Base-by-base conservation (phyloP, 2,329 filamentous ascomycete genomes). In the Calycina marina region DNA sequence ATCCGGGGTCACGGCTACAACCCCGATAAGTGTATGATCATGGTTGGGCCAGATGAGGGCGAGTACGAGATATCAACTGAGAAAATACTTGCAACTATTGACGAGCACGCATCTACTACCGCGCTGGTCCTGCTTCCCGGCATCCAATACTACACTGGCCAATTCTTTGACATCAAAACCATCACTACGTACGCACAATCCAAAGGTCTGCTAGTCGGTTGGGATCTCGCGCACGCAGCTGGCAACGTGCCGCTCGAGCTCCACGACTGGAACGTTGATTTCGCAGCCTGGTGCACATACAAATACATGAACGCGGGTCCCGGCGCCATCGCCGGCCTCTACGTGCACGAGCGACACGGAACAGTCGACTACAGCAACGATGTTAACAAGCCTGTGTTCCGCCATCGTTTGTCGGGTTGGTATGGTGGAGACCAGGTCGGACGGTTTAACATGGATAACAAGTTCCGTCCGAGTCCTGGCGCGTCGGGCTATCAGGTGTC, bases 401-500 rank as follows among this genome's bases (percentile, higher is more conserved):
- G 44, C 4, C 70, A 71, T 28, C 65, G 79, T 9, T 56, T 86
- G 6, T 67, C 72, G 11, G 81, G 81, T 8, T 88, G 81, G 81
- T 88, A 80, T 78, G 80, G 80, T 17, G 77, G 73, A 37, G 71
- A 78, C 52, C 82, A 80, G 47, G 53, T 54, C 26, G 72, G 64
- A 16, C 63, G 81, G 3, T 86, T 88, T 52, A 59, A 61, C n/a
- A 86, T 86, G 81, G 67, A 71, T 11, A 84, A 77, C 30, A 50
- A 63, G 36, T 93, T 92, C 56, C 61, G 74, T 25, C 83, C 85
- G 4, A 80, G 81, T 5, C 60, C 69, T 2, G 85, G 86, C 24
- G 86, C 85, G 0, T 72, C 66, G 18, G 85, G 85, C 4, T 93
- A 73, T 56, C 83, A 93, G 55, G 55, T 88, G n/a, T 83, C 77